Percentiles rank a stretch among this genome's conserved stretches.
phyloP scores from a whole-genome alignment of 116 monocot species.

The Dioscorea cayenensis region DNA sequence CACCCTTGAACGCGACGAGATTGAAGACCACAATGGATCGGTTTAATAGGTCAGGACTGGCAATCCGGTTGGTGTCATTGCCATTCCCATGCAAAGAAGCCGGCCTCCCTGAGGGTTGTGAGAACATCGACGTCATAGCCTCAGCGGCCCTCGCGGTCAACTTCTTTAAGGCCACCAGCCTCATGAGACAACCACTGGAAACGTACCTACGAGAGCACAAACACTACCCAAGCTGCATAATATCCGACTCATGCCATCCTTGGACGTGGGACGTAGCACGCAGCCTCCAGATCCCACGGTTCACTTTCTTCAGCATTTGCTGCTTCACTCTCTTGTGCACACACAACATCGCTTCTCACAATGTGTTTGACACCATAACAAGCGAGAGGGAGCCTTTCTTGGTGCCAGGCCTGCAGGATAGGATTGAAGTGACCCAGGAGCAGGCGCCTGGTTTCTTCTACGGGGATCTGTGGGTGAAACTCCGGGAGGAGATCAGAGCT shows the following conservation, averaged over 20 bases:
- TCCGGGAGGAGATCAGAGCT: slow-evolving; percentile 3
- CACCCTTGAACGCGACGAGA: slow-evolving; percentile 22
- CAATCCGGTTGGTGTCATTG: slow-evolving; percentile 19
- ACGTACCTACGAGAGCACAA: background rate
- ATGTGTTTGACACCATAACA: slow-evolving; percentile 8
- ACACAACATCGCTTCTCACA: slow-evolving; percentile 1
- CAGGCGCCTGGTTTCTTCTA: slow-evolving; percentile 9
- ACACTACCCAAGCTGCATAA: slow-evolving; percentile 18
- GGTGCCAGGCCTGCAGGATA: slow-evolving; percentile 24
- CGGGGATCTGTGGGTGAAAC: background rate
- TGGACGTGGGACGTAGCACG: slow-evolving; percentile 20
- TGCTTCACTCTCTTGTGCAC: slow-evolving; percentile 22
- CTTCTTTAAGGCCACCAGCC: slow-evolving; percentile 2
- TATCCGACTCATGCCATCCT: slow-evolving; percentile 14
- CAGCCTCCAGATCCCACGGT: slow-evolving; percentile 16
- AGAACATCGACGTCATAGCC: slow-evolving; percentile 15
- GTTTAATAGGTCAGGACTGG: slow-evolving; percentile 3
- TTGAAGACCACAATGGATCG: slow-evolving; percentile 19
- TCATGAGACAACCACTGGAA: slow-evolving; percentile 4
- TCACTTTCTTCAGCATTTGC: slow-evolving; percentile 21
- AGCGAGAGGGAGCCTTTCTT: slow-evolving; percentile 16
- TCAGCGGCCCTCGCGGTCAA: background rate
- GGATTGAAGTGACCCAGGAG: slow-evolving; percentile 16
- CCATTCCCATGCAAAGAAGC: slow-evolving; percentile 19
- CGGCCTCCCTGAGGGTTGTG: slow-evolving; percentile 20